Conservation (phyloP, 2,329 filamentous ascomycete species). For the Epichloe coenophiala region DNA sequence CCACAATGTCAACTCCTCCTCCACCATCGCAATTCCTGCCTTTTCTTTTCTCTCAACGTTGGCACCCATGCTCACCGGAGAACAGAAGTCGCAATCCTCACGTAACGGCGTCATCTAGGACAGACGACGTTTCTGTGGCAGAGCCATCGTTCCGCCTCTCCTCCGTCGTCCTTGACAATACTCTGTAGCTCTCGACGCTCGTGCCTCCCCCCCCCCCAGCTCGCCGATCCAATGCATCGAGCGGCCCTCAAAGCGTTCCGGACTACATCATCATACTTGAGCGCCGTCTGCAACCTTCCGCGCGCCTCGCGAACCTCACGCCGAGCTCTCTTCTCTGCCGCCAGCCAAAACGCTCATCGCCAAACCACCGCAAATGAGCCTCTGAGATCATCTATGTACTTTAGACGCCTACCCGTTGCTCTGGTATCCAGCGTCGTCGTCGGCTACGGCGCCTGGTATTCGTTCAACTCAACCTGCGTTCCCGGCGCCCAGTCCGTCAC, state of each 20-base stretch:
- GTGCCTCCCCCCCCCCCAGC: not conserved
- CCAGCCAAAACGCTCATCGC: slow-evolving; percentile 10
- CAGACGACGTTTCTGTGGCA: not conserved
- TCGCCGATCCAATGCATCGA: slow-evolving; percentile 52
- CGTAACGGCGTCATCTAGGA: not conserved
- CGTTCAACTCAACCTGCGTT: slow-evolving; percentile 38
- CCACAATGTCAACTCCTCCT: not conserved
- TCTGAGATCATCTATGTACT: slow-evolving; percentile 60
- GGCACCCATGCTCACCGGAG: not conserved
- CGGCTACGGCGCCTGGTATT: slow-evolving; percentile 66
- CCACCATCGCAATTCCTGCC: not conserved
- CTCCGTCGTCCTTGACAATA: not conserved
- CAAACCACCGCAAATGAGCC: slow-evolving; percentile 32
- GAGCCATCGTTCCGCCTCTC: not conserved
- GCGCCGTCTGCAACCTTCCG: slow-evolving; percentile 43
- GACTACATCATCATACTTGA: slow-evolving; percentile 53
- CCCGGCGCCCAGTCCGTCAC: slow-evolving; percentile 19
- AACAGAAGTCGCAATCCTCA: not conserved
- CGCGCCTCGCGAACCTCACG: slow-evolving; percentile 25
- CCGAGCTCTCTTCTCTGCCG: slow-evolving; percentile 24
- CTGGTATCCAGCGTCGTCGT: slow-evolving; percentile 54
- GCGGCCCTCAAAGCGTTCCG: slow-evolving; percentile 54
- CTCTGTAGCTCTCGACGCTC: not conserved
- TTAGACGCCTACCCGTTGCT: slow-evolving; percentile 53
- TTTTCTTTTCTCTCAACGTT: not conserved